Percentiles rank a stretch among this genome's conserved stretches.
Conservation (phyloP, 2,329 filamentous ascomycete genomes). For the Chrysoporthe deuterocubensis region DNA sequence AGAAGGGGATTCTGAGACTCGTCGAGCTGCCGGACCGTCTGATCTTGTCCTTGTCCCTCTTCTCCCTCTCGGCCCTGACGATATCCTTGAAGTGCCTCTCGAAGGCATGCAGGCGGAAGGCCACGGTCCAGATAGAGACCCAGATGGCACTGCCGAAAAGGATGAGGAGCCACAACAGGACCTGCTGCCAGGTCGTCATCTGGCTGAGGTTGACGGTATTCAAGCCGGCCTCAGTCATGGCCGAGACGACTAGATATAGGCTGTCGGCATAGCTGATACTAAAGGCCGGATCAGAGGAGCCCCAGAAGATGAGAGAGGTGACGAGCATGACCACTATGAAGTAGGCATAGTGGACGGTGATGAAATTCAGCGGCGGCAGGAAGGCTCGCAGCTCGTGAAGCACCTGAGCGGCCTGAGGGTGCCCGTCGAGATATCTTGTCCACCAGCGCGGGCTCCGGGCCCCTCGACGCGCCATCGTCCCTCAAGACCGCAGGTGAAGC, state of each 20-base stretch:
- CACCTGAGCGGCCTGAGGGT: background rate
- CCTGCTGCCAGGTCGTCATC: constrained; percentile 71
- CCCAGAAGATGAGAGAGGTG: constrained; percentile 65
- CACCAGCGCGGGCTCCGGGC: constrained; percentile 12
- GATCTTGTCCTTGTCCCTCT: constrained; percentile 26
- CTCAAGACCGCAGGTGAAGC: background rate
- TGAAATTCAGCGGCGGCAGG: constrained; percentile 53
- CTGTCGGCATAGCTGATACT: constrained; percentile 65
- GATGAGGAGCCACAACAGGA: constrained; percentile 67
- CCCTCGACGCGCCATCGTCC: constrained; percentile 2
- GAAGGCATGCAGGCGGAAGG: constrained; percentile 64
- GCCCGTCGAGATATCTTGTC: background rate
- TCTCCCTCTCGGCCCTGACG: constrained; percentile 43
- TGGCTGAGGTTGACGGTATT: constrained; percentile 69
- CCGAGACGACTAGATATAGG: constrained; percentile 68
- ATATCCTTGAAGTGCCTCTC: constrained; percentile 62
- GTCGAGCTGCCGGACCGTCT: constrained; percentile 32
- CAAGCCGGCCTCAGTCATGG: constrained; percentile 69
- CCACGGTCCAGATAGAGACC: constrained; percentile 67
- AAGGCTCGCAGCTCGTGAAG: constrained; percentile 19
- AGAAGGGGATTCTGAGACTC: constrained; percentile 9
- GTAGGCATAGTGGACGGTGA: constrained; percentile 69
- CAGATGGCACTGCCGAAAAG: constrained; percentile 70
- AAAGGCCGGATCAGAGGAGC: constrained; percentile 52
- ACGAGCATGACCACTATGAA: constrained; percentile 62